These are phyloP conservation scores for Astathelohania contejeani DNA, from an alignment of 371 early-diverging fungal species.

Conservation along the genomic window DNA sequence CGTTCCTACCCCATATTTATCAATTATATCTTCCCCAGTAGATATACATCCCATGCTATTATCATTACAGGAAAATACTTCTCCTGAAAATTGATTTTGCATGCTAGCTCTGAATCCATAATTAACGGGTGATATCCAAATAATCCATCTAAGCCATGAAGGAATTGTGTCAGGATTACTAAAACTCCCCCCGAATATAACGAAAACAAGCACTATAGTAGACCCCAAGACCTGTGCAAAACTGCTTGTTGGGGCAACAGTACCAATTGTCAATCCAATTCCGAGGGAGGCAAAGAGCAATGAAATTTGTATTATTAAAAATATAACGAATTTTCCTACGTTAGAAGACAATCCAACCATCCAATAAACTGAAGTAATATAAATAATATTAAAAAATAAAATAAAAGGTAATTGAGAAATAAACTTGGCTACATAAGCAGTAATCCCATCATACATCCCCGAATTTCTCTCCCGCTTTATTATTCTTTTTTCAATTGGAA, in stretches of 20 bases:
- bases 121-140: constrained; percentile 48
- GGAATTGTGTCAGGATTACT: constrained; percentile 50
- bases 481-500: constrained; percentile 50
- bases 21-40: constrained; percentile 15
- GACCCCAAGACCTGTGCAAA: constrained; percentile 54
- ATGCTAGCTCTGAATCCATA: constrained; percentile 45
- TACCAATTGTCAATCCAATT: constrained; percentile 52
- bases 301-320: constrained; percentile 40
- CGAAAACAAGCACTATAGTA: constrained; percentile 50
- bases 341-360: constrained; percentile 47
- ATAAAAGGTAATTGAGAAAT: constrained; percentile 44
- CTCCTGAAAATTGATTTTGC: constrained; percentile 23
- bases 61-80: constrained; percentile 5
- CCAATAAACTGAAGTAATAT: constrained; percentile 50
- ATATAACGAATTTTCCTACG: constrained; percentile 44
- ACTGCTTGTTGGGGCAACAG: constrained; percentile 45
- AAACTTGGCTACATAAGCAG: constrained; percentile 53
- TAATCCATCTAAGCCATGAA: constrained; percentile 50
- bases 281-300: constrained; percentile 38
- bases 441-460: constrained; percentile 52
- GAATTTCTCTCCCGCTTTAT: constrained; percentile 54
- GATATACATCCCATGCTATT: not conserved
- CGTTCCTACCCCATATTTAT: no score
- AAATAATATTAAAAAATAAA: constrained; percentile 30
- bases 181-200: constrained; percentile 53